phyloP scores from a whole-genome alignment of 1,284 basidiomycete species.

The Neotropicomus parvogracilis region DNA sequence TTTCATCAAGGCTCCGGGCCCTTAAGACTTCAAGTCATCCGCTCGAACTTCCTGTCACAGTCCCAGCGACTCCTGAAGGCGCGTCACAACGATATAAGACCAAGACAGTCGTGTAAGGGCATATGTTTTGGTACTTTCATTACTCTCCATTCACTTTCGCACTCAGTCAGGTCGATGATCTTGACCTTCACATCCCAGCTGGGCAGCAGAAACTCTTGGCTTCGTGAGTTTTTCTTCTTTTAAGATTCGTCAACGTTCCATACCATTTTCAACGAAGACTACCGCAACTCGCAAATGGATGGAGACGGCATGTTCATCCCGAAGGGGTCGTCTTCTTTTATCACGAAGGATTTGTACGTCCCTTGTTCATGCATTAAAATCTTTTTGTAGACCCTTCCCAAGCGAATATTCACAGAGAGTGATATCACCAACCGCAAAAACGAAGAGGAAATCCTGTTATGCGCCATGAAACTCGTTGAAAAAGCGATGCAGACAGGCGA shows the following conservation, averaged over 20 bases:
- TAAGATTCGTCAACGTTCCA: background rate
- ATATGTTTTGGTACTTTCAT: background rate
- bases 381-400: background rate
- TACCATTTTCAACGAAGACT: slow-evolving; percentile 1
- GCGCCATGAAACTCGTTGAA: slow-evolving; percentile 6
- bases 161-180: background rate
- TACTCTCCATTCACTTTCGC: background rate
- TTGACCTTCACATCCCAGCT: slow-evolving; percentile 3
- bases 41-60: background rate
- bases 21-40: background rate
- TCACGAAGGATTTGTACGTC: slow-evolving; percentile 15
- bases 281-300: slow-evolving; percentile 1
- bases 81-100: slow-evolving; percentile 16
- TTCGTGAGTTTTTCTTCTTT: slow-evolving; percentile 4
- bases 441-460: slow-evolving; percentile 1
- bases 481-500: background rate
- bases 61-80: slow-evolving; percentile 15
- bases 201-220: slow-evolving; percentile 16
- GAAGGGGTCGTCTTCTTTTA: slow-evolving; percentile 19
- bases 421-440: slow-evolving; percentile 4
- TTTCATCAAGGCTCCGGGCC: background rate
- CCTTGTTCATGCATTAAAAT: background rate
- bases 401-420: slow-evolving; percentile 24
- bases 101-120: slow-evolving; percentile 7
- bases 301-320: slow-evolving; percentile 19